A percentile compares a stretch with the other conserved stretches of the same genome.
Evolutionary conservation across 2,329 filamentous ascomycete genomes (phyloP).

Genomic region (Fusarium metavorans): DNA sequence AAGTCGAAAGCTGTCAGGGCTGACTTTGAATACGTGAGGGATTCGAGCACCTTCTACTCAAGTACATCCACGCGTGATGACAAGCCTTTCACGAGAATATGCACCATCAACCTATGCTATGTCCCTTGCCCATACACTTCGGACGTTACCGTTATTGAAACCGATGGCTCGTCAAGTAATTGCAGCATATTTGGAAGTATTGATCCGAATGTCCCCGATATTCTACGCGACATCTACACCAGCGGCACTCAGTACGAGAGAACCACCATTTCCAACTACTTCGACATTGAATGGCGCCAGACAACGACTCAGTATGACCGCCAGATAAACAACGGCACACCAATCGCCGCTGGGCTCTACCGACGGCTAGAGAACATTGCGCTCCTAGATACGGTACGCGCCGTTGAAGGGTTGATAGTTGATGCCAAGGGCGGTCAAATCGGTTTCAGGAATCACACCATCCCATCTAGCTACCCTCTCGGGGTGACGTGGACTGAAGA

Average conservation of each 20-base stretch:
- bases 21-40: constrained; percentile 9
- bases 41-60: constrained; percentile 14
- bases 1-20: neutral
- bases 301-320: constrained; percentile 1
- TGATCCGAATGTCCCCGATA: constrained; percentile 11
- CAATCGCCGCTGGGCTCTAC: constrained; percentile 5
- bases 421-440: constrained; percentile 55
- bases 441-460: constrained; percentile 58
- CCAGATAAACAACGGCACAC: constrained; percentile 8
- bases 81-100: constrained; percentile 10
- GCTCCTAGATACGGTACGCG: constrained; percentile 2
- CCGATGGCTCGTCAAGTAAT: neutral
- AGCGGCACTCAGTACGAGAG: constrained; percentile 11
- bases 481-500: constrained; percentile 56
- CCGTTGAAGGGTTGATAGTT: constrained; percentile 57
- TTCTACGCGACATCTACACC: constrained; percentile 11
- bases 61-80: constrained; percentile 11
- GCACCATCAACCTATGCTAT: neutral
- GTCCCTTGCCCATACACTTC: constrained; percentile 18
- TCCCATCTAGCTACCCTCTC: constrained; percentile 41
- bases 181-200: neutral
- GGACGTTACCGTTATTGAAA: constrained; percentile 2
- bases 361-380: constrained; percentile 10
- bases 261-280: constrained; percentile 19
- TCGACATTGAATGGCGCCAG: constrained; percentile 30